Percentiles rank a stretch among this genome's conserved stretches.
phyloP scores from a whole-genome alignment of 768 basidiomycete genomes.

The Phanerodontia chrysosporium region DNA sequence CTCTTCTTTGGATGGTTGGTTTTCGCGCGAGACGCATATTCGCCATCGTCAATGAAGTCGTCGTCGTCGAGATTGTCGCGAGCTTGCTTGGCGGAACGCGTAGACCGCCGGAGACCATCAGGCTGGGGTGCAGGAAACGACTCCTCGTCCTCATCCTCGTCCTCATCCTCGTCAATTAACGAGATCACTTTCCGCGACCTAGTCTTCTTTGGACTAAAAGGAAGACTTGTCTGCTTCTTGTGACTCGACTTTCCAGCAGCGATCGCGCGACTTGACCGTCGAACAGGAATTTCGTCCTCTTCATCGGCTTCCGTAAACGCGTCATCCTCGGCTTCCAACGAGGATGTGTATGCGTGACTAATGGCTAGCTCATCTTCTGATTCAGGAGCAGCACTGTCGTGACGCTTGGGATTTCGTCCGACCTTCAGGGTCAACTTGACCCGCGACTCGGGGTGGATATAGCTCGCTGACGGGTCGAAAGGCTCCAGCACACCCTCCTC shows the following conservation, averaged over 20 bases:
- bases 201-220: conserved; percentile 67
- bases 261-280: conserved; percentile 13
- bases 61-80: conserved; percentile 18
- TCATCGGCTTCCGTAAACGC: conserved; percentile 11
- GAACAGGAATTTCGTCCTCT: background rate
- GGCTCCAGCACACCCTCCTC: conserved; percentile 35
- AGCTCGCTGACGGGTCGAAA: conserved; percentile 59
- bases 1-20: conserved; percentile 27
- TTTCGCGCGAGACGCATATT: conserved; percentile 14
- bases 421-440: conserved; percentile 36
- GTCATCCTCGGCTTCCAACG: conserved; percentile 7
- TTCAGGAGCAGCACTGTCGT: background rate
- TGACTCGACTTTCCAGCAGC: conserved; percentile 11
- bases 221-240: conserved; percentile 33
- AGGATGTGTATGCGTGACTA: background rate
- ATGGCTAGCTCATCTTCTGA: conserved; percentile 1
- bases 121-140: background rate
- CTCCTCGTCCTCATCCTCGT: conserved; percentile 34
- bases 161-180: conserved; percentile 22
- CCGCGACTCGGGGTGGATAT: conserved; percentile 60
- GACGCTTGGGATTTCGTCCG: conserved; percentile 17
- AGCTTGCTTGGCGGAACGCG: conserved; percentile 31
- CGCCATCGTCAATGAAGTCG: conserved; percentile 13
- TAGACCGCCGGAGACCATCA: conserved; percentile 41
- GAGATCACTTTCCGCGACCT: conserved; percentile 32